Evolutionary conservation across 2,329 filamentous ascomycete genomes (phyloP).

Genomic region (Aspergillus melleus): DNA sequence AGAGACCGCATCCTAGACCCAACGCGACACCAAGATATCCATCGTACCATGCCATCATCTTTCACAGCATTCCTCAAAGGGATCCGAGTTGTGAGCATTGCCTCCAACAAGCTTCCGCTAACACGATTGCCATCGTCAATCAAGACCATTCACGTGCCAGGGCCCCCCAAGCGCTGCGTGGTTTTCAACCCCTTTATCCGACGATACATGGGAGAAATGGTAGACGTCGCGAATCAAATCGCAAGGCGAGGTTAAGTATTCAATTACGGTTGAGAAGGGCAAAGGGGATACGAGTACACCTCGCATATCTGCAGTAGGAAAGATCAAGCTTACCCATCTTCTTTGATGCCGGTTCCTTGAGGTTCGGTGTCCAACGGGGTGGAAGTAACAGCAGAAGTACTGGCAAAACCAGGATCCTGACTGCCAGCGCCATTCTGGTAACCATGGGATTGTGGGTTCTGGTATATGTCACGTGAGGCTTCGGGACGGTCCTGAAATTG

Average conservation of each 20-base stretch:
- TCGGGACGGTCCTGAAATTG: slow-evolving; percentile 29
- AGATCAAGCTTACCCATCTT: slow-evolving; percentile 81
- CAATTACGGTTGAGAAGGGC: background rate
- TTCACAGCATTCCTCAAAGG: background rate
- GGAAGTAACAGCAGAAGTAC: slow-evolving; percentile 12
- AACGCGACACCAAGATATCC: slow-evolving; percentile 9
- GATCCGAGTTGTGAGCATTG: background rate
- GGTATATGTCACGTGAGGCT: slow-evolving; percentile 20
- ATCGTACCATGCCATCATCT: slow-evolving; percentile 9
- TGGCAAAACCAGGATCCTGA: slow-evolving; percentile 24
- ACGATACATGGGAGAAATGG: background rate
- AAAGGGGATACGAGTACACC: slow-evolving; percentile 19
- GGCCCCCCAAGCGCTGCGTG: background rate
- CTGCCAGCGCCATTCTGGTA: slow-evolving; percentile 29
- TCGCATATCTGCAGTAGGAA: background rate
- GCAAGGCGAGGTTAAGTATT: background rate
- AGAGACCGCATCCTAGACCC: slow-evolving; percentile 10
- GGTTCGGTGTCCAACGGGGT: slow-evolving; percentile 32
- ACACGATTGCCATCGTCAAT: background rate
- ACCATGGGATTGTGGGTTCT: slow-evolving; percentile 23
- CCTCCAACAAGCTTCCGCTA: background rate
- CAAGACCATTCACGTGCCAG: background rate
- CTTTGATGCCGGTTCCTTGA: slow-evolving; percentile 64
- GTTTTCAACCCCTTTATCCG: slow-evolving; percentile 8
- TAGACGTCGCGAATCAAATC: background rate